These are phyloP conservation scores for Kurtzmaniella quercitrusa DNA, from an alignment of 1,139 yeast species.

Conservation along the genomic window DNA sequence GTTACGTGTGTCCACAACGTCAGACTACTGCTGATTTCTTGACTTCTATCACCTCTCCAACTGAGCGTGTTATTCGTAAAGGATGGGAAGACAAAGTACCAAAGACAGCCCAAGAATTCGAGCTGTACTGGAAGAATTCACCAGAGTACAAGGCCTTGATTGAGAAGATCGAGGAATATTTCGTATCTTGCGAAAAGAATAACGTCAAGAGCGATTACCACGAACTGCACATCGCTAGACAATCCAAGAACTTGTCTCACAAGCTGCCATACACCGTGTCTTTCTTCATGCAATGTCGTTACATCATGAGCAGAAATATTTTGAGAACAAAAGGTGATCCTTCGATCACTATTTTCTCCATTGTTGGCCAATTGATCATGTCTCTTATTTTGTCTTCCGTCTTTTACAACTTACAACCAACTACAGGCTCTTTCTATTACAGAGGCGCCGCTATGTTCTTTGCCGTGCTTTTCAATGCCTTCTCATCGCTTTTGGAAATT, in stretches of 20 bases:
- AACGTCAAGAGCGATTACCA: slow-evolving; percentile 12
- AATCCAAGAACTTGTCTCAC: slow-evolving; percentile 20
- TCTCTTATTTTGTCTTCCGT: slow-evolving; percentile 42
- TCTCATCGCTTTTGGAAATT: slow-evolving; percentile 56
- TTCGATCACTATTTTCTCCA: slow-evolving; percentile 21
- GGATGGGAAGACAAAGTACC: slow-evolving; percentile 66
- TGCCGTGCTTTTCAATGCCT: slow-evolving; percentile 53
- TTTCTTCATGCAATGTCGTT: slow-evolving; percentile 29
- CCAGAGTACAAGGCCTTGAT: slow-evolving; percentile 38
- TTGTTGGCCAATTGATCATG: slow-evolving; percentile 26
- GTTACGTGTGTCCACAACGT: slow-evolving; percentile 38
- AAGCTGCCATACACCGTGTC: slow-evolving; percentile 32
- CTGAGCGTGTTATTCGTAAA: slow-evolving; percentile 38
- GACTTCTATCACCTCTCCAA: slow-evolving; percentile 50
- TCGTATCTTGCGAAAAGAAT: slow-evolving; percentile 12
- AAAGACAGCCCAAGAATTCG: slow-evolving; percentile 64
- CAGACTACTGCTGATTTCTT: slow-evolving; percentile 15
- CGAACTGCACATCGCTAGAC: slow-evolving; percentile 26
- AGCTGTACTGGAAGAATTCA: slow-evolving; percentile 60
- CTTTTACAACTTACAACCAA: slow-evolving; percentile 45
- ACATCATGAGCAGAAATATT: slow-evolving; percentile 23
- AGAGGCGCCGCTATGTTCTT: slow-evolving; percentile 57
- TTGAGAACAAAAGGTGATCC: slow-evolving; percentile 27
- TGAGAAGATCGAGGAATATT: slow-evolving; percentile 28
- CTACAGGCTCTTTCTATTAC: slow-evolving; percentile 51